A percentile compares a stretch with the other conserved stretches of the same genome.
These are phyloP conservation scores for Sporothrix brasiliensis DNA, from an alignment of 2,329 filamentous ascomycete genomes.

Conservation along the genomic window DNA sequence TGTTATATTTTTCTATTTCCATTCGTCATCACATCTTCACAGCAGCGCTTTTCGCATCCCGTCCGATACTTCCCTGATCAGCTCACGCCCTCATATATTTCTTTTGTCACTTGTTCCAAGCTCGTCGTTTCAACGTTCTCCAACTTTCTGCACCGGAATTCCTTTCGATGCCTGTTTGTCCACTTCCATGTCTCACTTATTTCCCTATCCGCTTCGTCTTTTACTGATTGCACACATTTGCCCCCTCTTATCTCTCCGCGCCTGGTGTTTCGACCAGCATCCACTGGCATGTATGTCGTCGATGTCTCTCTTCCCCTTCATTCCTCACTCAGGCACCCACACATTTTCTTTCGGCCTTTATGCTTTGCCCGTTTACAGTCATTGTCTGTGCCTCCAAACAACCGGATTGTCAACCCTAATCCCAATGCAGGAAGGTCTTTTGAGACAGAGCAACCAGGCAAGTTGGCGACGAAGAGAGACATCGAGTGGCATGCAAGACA, in stretches of 20 bases:
- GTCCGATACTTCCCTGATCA: not conserved
- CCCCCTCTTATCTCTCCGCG: not conserved
- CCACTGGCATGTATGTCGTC: not conserved
- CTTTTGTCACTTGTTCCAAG: not conserved
- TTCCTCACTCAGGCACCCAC: constrained; percentile 3
- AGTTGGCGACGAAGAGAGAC: not conserved
- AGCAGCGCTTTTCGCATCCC: no score
- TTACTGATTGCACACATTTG: constrained; percentile 12
- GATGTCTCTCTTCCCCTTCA: constrained; percentile 17
- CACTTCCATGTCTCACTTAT: constrained; percentile 6
- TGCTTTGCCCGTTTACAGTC: not conserved
- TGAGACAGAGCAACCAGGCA: not conserved
- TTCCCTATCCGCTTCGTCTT: constrained; percentile 11
- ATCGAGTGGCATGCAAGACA: not conserved
- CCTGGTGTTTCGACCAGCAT: not conserved
- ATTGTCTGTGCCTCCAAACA: not conserved
- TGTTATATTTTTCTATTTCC: not conserved
- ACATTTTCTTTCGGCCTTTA: not conserved
- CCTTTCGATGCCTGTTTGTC: constrained; percentile 12
- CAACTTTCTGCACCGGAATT: not conserved
- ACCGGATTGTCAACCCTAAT: not conserved
- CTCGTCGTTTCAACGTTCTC: not conserved
- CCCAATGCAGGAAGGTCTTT: not conserved
- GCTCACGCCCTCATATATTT: not conserved
- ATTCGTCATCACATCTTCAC: constrained; percentile 12